Conservation (phyloP, 176 grass and related monocot species). For the Rhipidocladum racemiflorum region DNA sequence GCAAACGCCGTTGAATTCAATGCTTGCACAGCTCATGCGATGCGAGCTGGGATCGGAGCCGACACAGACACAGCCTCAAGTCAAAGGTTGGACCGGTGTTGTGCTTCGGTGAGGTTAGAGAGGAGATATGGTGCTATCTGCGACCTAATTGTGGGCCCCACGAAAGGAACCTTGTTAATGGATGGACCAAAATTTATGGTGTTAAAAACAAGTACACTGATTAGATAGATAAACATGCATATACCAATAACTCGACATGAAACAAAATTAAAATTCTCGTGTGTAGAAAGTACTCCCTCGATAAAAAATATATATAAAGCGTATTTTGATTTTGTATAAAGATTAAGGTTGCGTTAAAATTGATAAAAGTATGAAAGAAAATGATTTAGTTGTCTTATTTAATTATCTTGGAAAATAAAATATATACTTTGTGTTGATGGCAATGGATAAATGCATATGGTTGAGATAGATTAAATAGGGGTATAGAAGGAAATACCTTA, state of each 20-base stretch:
- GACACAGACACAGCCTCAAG: not conserved
- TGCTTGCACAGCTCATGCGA: not conserved
- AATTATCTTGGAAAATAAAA: no score
- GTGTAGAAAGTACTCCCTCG: no score
- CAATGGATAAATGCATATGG: no score
- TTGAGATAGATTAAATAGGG: no score
- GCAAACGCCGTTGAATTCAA: constrained; percentile 18
- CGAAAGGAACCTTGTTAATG: not conserved
- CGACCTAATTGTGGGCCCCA: not conserved
- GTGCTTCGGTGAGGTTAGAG: not conserved
- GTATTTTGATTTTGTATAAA: no score
- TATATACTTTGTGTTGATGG: no score
- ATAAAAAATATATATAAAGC: no score
- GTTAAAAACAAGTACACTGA: not conserved
- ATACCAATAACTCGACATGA: not conserved
- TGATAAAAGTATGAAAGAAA: no score
- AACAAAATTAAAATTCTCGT: not conserved
- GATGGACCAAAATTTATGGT: not conserved
- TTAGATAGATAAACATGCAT: not conserved
- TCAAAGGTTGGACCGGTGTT: not conserved
- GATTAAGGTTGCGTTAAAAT: no score
- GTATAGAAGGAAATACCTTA: no score
- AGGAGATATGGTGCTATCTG: not conserved
- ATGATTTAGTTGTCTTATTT: no score
- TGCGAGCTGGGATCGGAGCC: not conserved